Evolutionary conservation across 2,329 filamentous ascomycete genomes (phyloP), one percentile per base, ranked within the genome.

Genomic region (Pseudogymnoascus sp.): DNA sequence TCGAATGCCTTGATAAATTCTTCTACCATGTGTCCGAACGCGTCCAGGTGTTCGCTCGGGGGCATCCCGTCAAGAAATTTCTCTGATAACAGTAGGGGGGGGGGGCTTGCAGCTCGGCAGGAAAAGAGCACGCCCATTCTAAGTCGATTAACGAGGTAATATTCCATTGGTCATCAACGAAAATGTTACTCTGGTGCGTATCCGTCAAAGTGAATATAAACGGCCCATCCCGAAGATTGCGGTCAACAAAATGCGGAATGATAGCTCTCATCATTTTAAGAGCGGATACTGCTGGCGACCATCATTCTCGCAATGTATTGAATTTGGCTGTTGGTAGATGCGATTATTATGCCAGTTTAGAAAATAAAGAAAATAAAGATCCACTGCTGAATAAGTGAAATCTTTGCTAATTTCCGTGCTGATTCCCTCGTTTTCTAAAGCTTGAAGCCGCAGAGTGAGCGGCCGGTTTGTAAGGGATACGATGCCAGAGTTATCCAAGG

Each of bases 51-150:
- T n/a, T 71, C 61, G 16, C 62, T 63, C 59, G 63, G 49, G 12
- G 59, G 63, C 37, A 67, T 62, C 23, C 64, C 38, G 43, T 70
- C 63, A 38, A 66, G n/a, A n/a, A n/a, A n/a, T n/a, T n/a, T n/a
- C n/a, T n/a, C n/a, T 43, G 69, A 71, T 28, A 76, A 62, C 74
- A 76, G 64, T 70, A 66, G 2, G 74, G 74, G 11, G 74, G 74
- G 11, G 69, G 67, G 9, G 11, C 62, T n/a, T 68, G 60, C 66
- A 74, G 71, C 63, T 76, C 72, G 7, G 70, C 34, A 5, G 72
- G 70, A 14, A 62, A 63, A 12, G 70, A 65, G 40, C 66, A 72
- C 5, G 8, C 38, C 38, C 38, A 40, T 2, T 42, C 38, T 0
- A 42, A 42, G 38, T 42, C 38, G 3, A 40, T 40, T 3, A 40